A percentile compares a stretch with the other conserved stretches of the same genome.
These are phyloP conservation scores for Andrographis paniculata DNA, from an alignment of 305 asterid species.

Conservation along the genomic window DNA sequence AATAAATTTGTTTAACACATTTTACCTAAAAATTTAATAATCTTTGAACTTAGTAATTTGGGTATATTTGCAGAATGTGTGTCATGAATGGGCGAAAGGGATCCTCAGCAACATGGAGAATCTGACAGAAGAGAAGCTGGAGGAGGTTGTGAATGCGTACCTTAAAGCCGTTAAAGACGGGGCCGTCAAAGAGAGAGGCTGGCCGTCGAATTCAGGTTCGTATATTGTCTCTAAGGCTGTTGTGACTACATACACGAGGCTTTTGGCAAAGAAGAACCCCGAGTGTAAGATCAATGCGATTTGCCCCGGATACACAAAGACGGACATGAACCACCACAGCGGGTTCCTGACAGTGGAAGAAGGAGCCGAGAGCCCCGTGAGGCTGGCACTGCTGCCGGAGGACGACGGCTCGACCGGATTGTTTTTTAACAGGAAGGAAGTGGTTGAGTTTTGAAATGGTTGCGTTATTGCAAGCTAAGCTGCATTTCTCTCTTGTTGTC, in stretches of 20 bases:
- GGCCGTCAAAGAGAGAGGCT: constrained; percentile 32
- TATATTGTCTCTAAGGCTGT: constrained; percentile 38
- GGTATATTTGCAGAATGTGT: too few relatives aligned
- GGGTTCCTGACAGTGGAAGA: constrained; percentile 37
- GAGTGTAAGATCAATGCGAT: constrained; percentile 31
- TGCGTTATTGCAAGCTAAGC: too few relatives aligned
- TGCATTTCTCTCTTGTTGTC: too few relatives aligned
- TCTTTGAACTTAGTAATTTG: too few relatives aligned
- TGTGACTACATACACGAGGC: constrained; percentile 44
- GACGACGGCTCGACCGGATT: constrained; percentile 35
- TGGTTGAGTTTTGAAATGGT: too few relatives aligned
- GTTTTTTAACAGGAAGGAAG: constrained; percentile 16
- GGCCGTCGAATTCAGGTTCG: constrained; percentile 42
- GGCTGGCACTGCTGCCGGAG: constrained; percentile 27
- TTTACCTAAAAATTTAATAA: too few relatives aligned
- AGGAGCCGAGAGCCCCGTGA: constrained; percentile 33
- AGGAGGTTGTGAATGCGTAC: constrained; percentile 29
- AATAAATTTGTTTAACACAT: too few relatives aligned
- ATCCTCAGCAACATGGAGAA: constrained; percentile 33
- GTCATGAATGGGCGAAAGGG: constrained; percentile 38
- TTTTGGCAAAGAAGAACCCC: constrained; percentile 34
- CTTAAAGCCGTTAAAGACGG: constrained; percentile 34
- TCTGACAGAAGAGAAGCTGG: too few relatives aligned
- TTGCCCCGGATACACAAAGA: constrained; percentile 52
- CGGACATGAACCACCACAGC: constrained; percentile 34